Conservation (phyloP, 2,329 filamentous ascomycete genomes). For the Calycina marina region DNA sequence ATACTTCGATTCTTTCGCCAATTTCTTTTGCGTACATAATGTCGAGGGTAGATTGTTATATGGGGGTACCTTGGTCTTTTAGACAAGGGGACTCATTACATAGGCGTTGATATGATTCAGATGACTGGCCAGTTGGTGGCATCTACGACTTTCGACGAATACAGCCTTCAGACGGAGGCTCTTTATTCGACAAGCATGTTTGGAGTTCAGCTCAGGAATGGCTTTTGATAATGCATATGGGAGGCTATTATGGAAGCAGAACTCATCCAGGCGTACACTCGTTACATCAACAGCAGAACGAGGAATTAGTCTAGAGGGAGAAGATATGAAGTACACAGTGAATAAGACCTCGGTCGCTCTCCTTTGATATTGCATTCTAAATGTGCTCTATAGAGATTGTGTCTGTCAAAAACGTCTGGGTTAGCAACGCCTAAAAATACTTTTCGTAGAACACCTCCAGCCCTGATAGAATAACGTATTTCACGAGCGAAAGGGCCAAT, state of each 20-base stretch:
- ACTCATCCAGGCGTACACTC: slow-evolving; percentile 20
- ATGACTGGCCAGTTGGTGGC: slow-evolving; percentile 9
- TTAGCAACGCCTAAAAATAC: too few species aligned
- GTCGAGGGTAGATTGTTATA: slow-evolving; percentile 8
- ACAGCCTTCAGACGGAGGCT: slow-evolving; percentile 12
- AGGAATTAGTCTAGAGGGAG: slow-evolving; percentile 1
- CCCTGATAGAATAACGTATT: too few species aligned
- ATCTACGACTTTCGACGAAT: slow-evolving; percentile 21
- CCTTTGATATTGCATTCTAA: too few species aligned
- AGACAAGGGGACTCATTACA: slow-evolving; percentile 14
- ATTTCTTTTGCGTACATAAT: neutral
- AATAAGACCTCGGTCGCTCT: neutral
- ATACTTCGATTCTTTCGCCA: too few species aligned
- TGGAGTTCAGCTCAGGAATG: slow-evolving; percentile 14
- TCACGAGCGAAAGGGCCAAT: too few species aligned
- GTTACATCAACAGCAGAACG: slow-evolving; percentile 7
- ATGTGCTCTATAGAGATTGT: too few species aligned
- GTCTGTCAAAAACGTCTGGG: too few species aligned
- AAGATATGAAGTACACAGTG: too few species aligned
- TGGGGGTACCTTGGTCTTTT: slow-evolving; percentile 7
- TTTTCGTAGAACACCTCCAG: too few species aligned
- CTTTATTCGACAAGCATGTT: slow-evolving; percentile 14
- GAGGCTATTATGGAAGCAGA: slow-evolving; percentile 7
- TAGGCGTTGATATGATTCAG: slow-evolving; percentile 15
- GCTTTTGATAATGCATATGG: slow-evolving; percentile 15